Evolutionary conservation across 2,329 filamentous ascomycete genomes (phyloP).

Genomic region (Tolypocladium ophioglossoides): DNA sequence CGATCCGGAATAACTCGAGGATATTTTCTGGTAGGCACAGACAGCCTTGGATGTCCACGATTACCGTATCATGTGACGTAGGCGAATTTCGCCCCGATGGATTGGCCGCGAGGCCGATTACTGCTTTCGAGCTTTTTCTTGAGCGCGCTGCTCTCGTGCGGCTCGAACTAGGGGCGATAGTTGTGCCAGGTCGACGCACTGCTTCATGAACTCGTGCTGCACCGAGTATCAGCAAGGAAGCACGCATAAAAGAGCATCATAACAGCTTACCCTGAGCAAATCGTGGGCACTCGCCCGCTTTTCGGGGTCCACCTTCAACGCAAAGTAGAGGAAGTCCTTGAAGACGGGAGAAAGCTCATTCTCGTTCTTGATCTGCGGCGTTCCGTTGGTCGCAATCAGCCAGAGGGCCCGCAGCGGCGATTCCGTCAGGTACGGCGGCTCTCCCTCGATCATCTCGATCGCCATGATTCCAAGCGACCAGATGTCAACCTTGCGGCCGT

Average conservation of each 20-base stretch:
- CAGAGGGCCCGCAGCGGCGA: slow-evolving; percentile 87
- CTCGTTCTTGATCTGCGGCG: slow-evolving; percentile 89
- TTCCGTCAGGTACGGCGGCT: slow-evolving; percentile 93
- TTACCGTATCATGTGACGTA: neutral
- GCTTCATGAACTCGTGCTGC: slow-evolving; percentile 72
- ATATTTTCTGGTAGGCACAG: neutral
- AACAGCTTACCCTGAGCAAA: slow-evolving; percentile 65
- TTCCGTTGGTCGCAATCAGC: slow-evolving; percentile 94
- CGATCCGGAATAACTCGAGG: neutral
- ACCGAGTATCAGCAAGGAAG: slow-evolving; percentile 9
- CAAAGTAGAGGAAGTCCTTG: slow-evolving; percentile 84
- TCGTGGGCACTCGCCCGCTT: slow-evolving; percentile 94
- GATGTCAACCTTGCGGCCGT: slow-evolving; percentile 96
- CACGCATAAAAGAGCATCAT: neutral
- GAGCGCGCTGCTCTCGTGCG: slow-evolving; percentile 72
- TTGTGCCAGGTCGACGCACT: slow-evolving; percentile 62
- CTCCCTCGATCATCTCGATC: slow-evolving; percentile 99
- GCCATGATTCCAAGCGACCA: slow-evolving; percentile 99
- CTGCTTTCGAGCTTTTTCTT: slow-evolving; percentile 67
- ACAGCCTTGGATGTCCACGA: neutral
- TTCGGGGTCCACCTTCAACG: slow-evolving; percentile 92
- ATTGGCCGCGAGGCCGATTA: slow-evolving; percentile 7
- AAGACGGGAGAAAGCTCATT: slow-evolving; percentile 72
- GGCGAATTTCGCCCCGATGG: neutral
- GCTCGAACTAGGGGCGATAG: slow-evolving; percentile 80